Evolutionary conservation across 2,329 filamentous ascomycete species (phyloP).

Genomic region (Apiospora kogelbergensis): DNA sequence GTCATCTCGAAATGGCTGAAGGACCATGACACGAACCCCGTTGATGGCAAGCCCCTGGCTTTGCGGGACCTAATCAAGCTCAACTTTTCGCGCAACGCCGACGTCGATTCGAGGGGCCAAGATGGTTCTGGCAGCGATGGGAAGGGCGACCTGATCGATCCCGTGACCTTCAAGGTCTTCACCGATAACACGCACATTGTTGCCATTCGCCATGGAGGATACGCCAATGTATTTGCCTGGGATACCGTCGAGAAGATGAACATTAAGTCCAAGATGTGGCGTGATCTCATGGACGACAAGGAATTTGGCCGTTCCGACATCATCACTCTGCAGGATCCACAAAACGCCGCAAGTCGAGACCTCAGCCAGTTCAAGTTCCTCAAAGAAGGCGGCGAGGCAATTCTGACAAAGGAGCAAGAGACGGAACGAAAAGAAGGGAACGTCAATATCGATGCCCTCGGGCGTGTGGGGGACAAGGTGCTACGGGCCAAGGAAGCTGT

Average conservation of each 20-base stretch:
- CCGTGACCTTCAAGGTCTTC: constrained; percentile 95
- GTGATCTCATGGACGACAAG: constrained; percentile 81
- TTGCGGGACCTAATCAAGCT: constrained; percentile 85
- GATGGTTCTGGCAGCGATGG: constrained; percentile 47
- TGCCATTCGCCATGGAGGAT: constrained; percentile 73
- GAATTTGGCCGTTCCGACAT: constrained; percentile 90
- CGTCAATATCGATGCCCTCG: constrained; percentile 79
- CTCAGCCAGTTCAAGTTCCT: constrained; percentile 87
- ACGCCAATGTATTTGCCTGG: constrained; percentile 94
- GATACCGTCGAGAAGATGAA: constrained; percentile 95
- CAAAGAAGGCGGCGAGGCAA: constrained; percentile 73
- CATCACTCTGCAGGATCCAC: constrained; percentile 93
- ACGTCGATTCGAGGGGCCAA: constrained; percentile 50
- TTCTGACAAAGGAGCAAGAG: constrained; percentile 69
- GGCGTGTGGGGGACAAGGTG: constrained; percentile 78
- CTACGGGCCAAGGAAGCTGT: constrained; percentile 89
- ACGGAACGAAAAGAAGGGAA: constrained; percentile 63
- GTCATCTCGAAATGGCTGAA: constrained; percentile 94
- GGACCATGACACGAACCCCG: constrained; percentile 89
- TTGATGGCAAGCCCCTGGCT: constrained; percentile 76
- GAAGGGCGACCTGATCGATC: constrained; percentile 84
- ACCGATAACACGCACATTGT: constrained; percentile 98
- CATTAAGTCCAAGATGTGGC: constrained; percentile 96
- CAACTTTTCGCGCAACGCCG: constrained; percentile 88
- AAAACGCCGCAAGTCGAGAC: constrained; percentile 80